Percentiles rank a stretch among this genome's conserved stretches.
phyloP scores from a whole-genome alignment of 2,329 filamentous ascomycete species.

The Cercospora brassicicola region DNA sequence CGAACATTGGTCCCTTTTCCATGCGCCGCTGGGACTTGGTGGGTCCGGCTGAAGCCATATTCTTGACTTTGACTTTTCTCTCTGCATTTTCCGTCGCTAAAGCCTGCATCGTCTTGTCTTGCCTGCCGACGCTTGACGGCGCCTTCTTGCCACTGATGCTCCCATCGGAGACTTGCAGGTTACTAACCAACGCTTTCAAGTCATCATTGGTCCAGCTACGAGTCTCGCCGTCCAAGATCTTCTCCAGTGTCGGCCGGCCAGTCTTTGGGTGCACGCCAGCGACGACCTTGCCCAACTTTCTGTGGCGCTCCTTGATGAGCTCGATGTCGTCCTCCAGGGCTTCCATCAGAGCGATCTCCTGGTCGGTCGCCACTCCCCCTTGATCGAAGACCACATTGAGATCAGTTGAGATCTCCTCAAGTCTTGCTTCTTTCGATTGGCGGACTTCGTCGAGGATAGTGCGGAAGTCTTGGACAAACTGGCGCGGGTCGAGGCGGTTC shows the following conservation, averaged over 20 bases:
- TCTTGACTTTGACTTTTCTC: not conserved
- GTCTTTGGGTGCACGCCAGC: not conserved
- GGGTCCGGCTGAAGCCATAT: not conserved
- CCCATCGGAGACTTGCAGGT: not conserved
- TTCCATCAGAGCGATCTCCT: not conserved
- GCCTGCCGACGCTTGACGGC: not conserved
- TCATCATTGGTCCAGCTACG: not conserved
- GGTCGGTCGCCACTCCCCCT: not conserved
- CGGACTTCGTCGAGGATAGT: not conserved
- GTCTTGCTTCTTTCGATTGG: not conserved
- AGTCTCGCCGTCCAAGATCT: not conserved
- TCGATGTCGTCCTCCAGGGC: not conserved
- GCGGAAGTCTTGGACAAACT: not conserved
- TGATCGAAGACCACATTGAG: not conserved
- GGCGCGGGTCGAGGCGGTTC: not conserved
- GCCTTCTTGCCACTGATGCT: not conserved
- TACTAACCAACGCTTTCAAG: not conserved
- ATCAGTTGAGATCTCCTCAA: not conserved
- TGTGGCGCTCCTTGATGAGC: slow-evolving; percentile 1
- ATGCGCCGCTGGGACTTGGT: not conserved
- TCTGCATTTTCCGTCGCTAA: not conserved
- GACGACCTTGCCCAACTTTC: not conserved
- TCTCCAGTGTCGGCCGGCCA: not conserved
- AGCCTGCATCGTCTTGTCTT: not conserved
- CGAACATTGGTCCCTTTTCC: slow-evolving; percentile 1